Evolutionary conservation across 257 asterid genomes (phyloP).

Genomic region (Vinca minor): DNA sequence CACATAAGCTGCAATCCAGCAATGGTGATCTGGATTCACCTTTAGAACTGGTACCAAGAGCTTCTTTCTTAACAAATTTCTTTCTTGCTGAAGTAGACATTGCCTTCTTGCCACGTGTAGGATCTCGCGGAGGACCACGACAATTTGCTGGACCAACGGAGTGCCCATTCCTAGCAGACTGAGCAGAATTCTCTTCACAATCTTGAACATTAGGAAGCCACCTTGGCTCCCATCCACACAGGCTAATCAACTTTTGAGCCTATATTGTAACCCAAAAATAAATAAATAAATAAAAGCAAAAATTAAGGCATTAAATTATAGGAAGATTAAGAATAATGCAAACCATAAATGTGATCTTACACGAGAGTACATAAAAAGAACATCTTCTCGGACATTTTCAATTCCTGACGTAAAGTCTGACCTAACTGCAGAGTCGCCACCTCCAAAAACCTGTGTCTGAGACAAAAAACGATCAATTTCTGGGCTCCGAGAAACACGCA

Average conservation of each 20-base stretch:
- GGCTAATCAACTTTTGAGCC: constrained; percentile 94
- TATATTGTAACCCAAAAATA: constrained; percentile 24
- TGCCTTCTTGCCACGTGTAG: constrained; percentile 71
- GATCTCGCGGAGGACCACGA: constrained; percentile 64
- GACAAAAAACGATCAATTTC: constrained; percentile 84
- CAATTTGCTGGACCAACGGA: constrained; percentile 71
- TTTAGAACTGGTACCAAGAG: constrained; percentile 47
- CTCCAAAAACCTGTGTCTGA: constrained; percentile 51
- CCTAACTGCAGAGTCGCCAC: constrained; percentile 66
- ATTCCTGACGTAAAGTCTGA: constrained; percentile 51
- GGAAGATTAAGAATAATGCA: constrained; percentile 11
- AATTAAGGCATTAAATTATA: not conserved
- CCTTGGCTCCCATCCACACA: constrained; percentile 99
- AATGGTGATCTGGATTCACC: constrained; percentile 75
- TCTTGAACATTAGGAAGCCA: constrained; percentile 99
- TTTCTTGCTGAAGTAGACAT: constrained; percentile 57
- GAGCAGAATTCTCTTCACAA: constrained; percentile 97
- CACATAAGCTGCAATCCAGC: constrained; percentile 96
- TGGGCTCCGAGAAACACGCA: constrained; percentile 54
- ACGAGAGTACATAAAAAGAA: constrained; percentile 61
- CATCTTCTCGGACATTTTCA: constrained; percentile 61
- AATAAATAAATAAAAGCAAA: constrained; percentile 9
- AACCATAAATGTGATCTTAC: constrained; percentile 37
- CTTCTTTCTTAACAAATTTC: constrained; percentile 37
- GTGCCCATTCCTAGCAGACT: constrained; percentile 84